Evolutionary conservation across 106 monocot species (phyloP).

Genomic region (Apostasia ramifera): DNA sequence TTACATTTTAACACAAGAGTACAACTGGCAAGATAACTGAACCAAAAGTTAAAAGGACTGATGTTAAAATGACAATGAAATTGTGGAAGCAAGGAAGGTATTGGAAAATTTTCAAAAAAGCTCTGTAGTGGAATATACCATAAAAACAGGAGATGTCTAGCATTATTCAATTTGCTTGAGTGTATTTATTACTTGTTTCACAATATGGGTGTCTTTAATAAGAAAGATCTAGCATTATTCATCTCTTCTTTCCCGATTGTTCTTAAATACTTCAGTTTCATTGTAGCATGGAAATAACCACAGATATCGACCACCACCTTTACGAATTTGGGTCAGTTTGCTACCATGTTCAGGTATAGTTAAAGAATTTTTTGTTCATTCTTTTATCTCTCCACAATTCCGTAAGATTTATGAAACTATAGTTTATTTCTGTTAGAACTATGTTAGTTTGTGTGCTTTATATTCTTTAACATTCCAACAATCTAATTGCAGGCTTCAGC

Average conservation of each 20-base stretch:
- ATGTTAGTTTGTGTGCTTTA: background rate
- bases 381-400: too few relatives aligned
- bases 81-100: too few relatives aligned
- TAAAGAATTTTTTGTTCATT: too few relatives aligned
- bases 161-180: background rate
- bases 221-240: background rate
- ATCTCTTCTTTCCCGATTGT: background rate
- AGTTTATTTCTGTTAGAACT: too few relatives aligned
- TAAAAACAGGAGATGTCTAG: background rate
- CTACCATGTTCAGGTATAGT: conserved; percentile 48
- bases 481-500: conserved; percentile 35
- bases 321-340: conserved; percentile 57
- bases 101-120: too few relatives aligned
- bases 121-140: too few relatives aligned
- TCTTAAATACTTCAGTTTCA: background rate
- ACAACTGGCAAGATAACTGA: too few relatives aligned
- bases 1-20: too few relatives aligned
- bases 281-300: conserved; percentile 33
- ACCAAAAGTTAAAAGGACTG: too few relatives aligned
- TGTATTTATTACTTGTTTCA: background rate
- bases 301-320: conserved; percentile 44
- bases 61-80: too few relatives aligned
- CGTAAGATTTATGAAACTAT: too few relatives aligned
- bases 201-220: background rate
- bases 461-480: conserved; percentile 2